Evolutionary conservation across 2,329 filamentous ascomycete genomes (phyloP).

Genomic region (Sarocladium oryzae): DNA sequence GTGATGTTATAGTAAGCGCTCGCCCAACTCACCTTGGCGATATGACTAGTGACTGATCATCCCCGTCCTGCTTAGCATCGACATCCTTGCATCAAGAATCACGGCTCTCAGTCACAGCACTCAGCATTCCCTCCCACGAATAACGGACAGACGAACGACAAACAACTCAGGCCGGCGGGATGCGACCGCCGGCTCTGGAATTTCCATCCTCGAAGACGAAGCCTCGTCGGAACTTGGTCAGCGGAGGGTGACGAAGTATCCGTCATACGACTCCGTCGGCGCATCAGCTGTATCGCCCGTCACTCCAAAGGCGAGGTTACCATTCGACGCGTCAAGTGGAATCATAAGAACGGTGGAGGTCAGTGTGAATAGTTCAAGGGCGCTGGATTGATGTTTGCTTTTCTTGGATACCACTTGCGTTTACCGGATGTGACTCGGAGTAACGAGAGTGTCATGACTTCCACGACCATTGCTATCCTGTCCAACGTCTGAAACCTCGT

Average conservation of each 20-base stretch:
- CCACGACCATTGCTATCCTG: too few relatives aligned
- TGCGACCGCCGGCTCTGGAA: background rate
- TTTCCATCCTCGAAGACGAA: background rate
- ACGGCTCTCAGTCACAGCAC: slow-evolving; percentile 2
- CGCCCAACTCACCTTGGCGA: background rate
- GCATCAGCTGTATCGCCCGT: background rate
- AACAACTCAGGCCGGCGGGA: background rate
- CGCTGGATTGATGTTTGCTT: background rate
- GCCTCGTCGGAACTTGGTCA: background rate
- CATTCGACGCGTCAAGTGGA: background rate
- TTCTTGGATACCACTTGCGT: too few relatives aligned
- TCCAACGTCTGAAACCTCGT: too few relatives aligned
- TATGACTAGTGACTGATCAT: too few relatives aligned
- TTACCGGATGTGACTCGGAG: too few relatives aligned
- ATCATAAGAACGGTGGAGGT: slow-evolving; percentile 7
- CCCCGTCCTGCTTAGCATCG: background rate
- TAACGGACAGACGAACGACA: background rate
- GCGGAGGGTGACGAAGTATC: background rate
- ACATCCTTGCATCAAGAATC: slow-evolving; percentile 7
- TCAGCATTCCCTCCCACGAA: background rate
- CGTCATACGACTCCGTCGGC: background rate
- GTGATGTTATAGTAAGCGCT: slow-evolving; percentile 25
- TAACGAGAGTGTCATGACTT: too few relatives aligned
- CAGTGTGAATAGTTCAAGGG: slow-evolving; percentile 5
- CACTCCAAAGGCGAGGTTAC: slow-evolving; percentile 3